phyloP scores from a whole-genome alignment of 306 rosid genomes.

The Rosa chinensis region DNA sequence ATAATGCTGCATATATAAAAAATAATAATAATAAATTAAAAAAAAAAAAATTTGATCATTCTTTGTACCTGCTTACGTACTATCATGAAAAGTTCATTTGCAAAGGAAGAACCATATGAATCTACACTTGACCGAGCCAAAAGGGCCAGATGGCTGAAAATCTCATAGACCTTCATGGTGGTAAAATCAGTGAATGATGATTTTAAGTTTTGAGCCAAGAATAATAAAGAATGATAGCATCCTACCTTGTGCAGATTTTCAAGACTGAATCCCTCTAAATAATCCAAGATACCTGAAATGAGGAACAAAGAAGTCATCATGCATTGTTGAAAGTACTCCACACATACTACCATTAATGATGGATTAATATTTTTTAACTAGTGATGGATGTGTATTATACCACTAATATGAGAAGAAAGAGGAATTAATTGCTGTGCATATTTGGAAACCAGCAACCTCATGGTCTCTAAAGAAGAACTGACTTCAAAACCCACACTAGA shows the following conservation, averaged over 20 bases:
- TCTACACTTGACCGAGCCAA: constrained; percentile 30
- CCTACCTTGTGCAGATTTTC: constrained; percentile 45
- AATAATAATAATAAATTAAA: too few relatives aligned
- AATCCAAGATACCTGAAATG: constrained; percentile 40
- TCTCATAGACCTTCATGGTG: constrained; percentile 39
- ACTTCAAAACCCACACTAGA: constrained; percentile 40
- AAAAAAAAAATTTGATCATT: neutral
- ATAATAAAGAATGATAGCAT: neutral
- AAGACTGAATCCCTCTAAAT: constrained; percentile 43
- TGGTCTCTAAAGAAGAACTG: constrained; percentile 35
- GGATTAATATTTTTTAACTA: neutral
- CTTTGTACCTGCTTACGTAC: constrained; percentile 39
- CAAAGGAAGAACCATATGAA: constrained; percentile 34
- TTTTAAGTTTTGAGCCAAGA: constrained; percentile 1
- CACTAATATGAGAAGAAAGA: constrained; percentile 39
- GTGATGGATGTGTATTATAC: constrained; percentile 1
- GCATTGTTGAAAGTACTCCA: constrained; percentile 9
- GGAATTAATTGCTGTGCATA: constrained; percentile 34
- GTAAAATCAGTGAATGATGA: constrained; percentile 18
- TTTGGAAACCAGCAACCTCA: constrained; percentile 35
- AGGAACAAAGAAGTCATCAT: constrained; percentile 12
- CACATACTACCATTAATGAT: neutral
- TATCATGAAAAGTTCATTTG: constrained; percentile 43
- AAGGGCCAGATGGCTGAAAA: constrained; percentile 40
- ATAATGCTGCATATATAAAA: neutral